Base-by-base conservation (phyloP, 805 yeast species). In the Vanderwaltozyma tropicalis region DNA sequence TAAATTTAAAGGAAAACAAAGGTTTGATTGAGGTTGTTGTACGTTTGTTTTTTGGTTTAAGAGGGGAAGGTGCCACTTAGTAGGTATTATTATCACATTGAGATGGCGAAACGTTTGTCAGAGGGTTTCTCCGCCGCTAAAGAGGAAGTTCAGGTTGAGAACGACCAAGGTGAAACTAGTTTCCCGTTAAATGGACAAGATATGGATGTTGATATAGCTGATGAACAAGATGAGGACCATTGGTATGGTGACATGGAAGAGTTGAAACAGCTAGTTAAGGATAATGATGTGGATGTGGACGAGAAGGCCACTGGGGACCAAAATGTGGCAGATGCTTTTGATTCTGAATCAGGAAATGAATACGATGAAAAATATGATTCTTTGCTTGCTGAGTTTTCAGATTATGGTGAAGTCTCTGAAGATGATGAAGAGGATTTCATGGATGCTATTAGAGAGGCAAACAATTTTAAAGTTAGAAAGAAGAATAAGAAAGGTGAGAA, bases 371-470 rank as follows among this genome's bases (percentile, higher is more conserved):
- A 40, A 4, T 44, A 38, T 5, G 40, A 22, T 11, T 14, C 28
- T 2, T 46, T 69, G 30, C 37, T 61, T 25, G 62, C 59, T 17
- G 61, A 57, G 33, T 52, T 61, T 35, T 53, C 63, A 1, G 69
- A 63, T 22, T 59, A 55, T 29, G 66, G 55, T 3, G 65, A 56
- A 3, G 54, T 53, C 6, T 57, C 61, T 18, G 67, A 63, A 27
- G 69, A 63, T 40, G 62, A 61, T 37, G 71, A 64, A 38, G 57
- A 57, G 18, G 66, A 62, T 42, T 74, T 80, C 44, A 65, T 72
- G 61, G 76, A 80, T 52, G 80, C 80, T 1, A 64, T 82, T 38
- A 65, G 84, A 51, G 78, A 71, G 39, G 89, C 85, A 0, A 71
- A 76, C 32, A 78, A 78, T 46, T 77, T 80, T 58, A 72, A 67